Evolutionary conservation across 2,329 filamentous ascomycete species (phyloP).

Genomic region (Orbilia ellipsospora): DNA sequence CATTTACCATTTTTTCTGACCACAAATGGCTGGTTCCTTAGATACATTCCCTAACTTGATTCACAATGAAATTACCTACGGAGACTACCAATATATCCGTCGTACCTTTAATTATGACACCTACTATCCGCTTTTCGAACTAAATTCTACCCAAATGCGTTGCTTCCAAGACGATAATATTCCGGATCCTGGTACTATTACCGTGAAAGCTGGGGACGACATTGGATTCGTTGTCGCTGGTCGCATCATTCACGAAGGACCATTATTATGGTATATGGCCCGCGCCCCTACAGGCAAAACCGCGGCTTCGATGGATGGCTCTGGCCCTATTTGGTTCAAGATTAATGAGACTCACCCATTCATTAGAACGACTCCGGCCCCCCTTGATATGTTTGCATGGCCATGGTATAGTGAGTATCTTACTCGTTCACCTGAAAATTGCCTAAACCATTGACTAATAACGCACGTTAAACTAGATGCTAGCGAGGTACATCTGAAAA

Average conservation of each 20-base stretch:
- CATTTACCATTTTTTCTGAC: background rate
- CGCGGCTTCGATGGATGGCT: slow-evolving; percentile 60
- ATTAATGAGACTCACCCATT: slow-evolving; percentile 60
- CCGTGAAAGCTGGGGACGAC: slow-evolving; percentile 60
- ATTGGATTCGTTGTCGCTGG: slow-evolving; percentile 55
- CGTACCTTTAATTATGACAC: slow-evolving; percentile 60
- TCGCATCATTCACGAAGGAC: slow-evolving; percentile 63
- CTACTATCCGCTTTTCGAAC: slow-evolving; percentile 63
- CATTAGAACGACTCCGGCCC: slow-evolving; percentile 11
- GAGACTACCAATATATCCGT: slow-evolving; percentile 66
- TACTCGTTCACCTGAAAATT: background rate
- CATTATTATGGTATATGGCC: slow-evolving; percentile 64
- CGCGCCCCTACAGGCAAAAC: slow-evolving; percentile 56
- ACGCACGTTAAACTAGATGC: slow-evolving; percentile 17
- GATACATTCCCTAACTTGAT: slow-evolving; percentile 61
- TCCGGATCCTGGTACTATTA: slow-evolving; percentile 62
- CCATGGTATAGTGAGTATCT: slow-evolving; percentile 27
- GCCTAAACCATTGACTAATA: slow-evolving; percentile 37
- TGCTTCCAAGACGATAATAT: slow-evolving; percentile 64
- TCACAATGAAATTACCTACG: slow-evolving; percentile 64
- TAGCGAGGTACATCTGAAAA: slow-evolving; percentile 59
- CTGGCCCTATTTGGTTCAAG: slow-evolving; percentile 62
- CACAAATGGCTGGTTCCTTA: background rate
- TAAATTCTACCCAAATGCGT: slow-evolving; percentile 62
- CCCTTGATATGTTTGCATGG: slow-evolving; percentile 23